These are phyloP conservation scores for Leccinum barrowsii DNA, from an alignment of 768 basidiomycete genomes.

Conservation along the genomic window DNA sequence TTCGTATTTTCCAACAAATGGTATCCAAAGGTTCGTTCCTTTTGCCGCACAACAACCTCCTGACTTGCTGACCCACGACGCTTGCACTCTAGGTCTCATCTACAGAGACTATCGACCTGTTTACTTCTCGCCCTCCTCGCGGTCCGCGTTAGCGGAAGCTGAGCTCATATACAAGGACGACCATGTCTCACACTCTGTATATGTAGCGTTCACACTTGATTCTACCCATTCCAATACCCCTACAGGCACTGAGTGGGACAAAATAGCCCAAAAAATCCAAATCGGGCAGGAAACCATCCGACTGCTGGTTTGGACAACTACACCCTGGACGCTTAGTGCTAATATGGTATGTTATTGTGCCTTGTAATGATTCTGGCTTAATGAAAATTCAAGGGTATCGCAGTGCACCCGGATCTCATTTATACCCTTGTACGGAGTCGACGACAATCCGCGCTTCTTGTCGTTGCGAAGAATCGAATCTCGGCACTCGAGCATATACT, in stretches of 20 bases:
- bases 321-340: slow-evolving; percentile 93
- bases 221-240: slow-evolving; percentile 9
- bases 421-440: slow-evolving; percentile 53
- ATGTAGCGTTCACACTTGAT: slow-evolving; percentile 73
- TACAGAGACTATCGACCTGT: slow-evolving; percentile 87
- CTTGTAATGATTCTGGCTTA: background rate
- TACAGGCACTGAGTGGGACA: slow-evolving; percentile 10
- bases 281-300: slow-evolving; percentile 38
- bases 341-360: slow-evolving; percentile 70
- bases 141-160: slow-evolving; percentile 91
- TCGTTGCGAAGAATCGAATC: slow-evolving; percentile 54
- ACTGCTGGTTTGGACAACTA: slow-evolving; percentile 93
- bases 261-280: slow-evolving; percentile 30
- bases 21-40: slow-evolving; percentile 65
- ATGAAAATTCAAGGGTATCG: slow-evolving; percentile 66
- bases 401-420: slow-evolving; percentile 68
- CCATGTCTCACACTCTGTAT: slow-evolving; percentile 85
- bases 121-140: slow-evolving; percentile 92
- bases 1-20: slow-evolving; percentile 83
- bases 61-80: background rate
- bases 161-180: slow-evolving; percentile 89
- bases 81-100: slow-evolving; percentile 47
- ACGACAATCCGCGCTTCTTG: slow-evolving; percentile 30
- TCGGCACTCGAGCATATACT: slow-evolving; percentile 30
- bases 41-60: background rate